phyloP scores from a whole-genome alignment of 192 early-diverging fungal genomes.

The Geosiphon pyriformis region DNA sequence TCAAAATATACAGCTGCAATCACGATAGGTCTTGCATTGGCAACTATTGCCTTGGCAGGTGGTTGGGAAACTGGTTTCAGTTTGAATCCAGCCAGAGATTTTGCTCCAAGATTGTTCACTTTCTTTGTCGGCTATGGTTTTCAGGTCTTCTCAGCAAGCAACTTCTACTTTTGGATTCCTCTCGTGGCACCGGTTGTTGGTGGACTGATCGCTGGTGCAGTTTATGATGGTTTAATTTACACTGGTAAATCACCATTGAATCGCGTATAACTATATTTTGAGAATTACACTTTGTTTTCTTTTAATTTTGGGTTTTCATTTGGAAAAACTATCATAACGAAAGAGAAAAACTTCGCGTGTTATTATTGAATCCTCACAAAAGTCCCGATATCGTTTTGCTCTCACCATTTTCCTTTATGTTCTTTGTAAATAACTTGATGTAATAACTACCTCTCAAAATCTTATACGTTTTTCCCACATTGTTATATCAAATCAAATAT shows the following conservation, averaged over 20 bases:
- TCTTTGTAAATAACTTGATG: too few relatives aligned
- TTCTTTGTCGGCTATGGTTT: conserved; percentile 59
- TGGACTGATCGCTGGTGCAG: conserved; percentile 48
- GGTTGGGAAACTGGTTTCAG: conserved; percentile 64
- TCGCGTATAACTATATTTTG: too few relatives aligned
- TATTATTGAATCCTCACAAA: too few relatives aligned
- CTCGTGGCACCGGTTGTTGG: conserved; percentile 64
- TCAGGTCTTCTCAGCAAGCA: conserved; percentile 58
- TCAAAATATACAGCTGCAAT: conserved; percentile 45
- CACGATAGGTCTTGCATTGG: conserved; percentile 55
- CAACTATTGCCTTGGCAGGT: conserved; percentile 57
- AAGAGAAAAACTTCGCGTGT: too few relatives aligned
- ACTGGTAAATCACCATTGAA: conserved; percentile 14
- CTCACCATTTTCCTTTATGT: too few relatives aligned
- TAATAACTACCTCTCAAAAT: too few relatives aligned
- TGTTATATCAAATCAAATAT: too few relatives aligned
- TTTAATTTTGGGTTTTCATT: too few relatives aligned
- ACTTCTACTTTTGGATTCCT: conserved; percentile 71
- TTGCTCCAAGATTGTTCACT: conserved; percentile 73
- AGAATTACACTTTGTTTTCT: too few relatives aligned
- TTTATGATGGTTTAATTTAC: conserved; percentile 59
- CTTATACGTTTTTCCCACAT: too few relatives aligned
- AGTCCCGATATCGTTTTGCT: too few relatives aligned
- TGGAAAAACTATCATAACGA: too few relatives aligned
- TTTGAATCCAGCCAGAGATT: conserved; percentile 76